These are phyloP conservation scores for Malus hybrid DNA, from an alignment of 331 rosid genomes.

Conservation along the genomic window DNA sequence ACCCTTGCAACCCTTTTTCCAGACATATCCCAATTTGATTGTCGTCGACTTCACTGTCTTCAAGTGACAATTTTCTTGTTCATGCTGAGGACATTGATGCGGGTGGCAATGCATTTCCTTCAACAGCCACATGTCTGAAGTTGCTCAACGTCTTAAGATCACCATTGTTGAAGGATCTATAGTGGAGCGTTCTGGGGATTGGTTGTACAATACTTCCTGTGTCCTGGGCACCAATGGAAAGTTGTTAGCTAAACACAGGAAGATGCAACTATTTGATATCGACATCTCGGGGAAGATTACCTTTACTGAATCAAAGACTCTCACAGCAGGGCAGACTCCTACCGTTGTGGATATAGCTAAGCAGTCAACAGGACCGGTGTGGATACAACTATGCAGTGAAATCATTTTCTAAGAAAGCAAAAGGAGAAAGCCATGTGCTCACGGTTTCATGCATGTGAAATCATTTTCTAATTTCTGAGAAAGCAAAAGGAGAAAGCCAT, in stretches of 20 bases:
- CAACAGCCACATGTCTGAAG: constrained; percentile 76
- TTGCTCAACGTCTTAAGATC: constrained; percentile 54
- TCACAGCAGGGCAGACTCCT: constrained; percentile 82
- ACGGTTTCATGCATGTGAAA: no score
- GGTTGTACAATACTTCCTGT: constrained; percentile 76
- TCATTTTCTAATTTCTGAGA: no score
- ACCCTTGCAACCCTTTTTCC: constrained; percentile 45
- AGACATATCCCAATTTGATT: constrained; percentile 63
- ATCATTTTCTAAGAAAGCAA: no score
- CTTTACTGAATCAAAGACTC: constrained; percentile 78
- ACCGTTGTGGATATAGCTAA: constrained; percentile 79
- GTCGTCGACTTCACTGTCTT: constrained; percentile 89
- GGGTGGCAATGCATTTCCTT: constrained; percentile 78
- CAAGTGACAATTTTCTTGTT: constrained; percentile 67
- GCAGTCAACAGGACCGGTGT: no score
- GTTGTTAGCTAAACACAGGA: constrained; percentile 77
- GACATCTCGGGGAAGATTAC: constrained; percentile 98
- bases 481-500: no score
- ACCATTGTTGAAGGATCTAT: constrained; percentile 89
- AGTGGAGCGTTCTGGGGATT: constrained; percentile 69
- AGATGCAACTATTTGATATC: constrained; percentile 91
- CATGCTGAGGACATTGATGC: constrained; percentile 89
- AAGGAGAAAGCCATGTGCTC: no score
- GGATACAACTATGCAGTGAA: no score
- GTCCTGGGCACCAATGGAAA: constrained; percentile 74